A percentile compares a stretch with the other conserved stretches of the same genome.
Conservation (phyloP, 2,329 filamentous ascomycete species). For the Plectosphaerella sp. region DNA sequence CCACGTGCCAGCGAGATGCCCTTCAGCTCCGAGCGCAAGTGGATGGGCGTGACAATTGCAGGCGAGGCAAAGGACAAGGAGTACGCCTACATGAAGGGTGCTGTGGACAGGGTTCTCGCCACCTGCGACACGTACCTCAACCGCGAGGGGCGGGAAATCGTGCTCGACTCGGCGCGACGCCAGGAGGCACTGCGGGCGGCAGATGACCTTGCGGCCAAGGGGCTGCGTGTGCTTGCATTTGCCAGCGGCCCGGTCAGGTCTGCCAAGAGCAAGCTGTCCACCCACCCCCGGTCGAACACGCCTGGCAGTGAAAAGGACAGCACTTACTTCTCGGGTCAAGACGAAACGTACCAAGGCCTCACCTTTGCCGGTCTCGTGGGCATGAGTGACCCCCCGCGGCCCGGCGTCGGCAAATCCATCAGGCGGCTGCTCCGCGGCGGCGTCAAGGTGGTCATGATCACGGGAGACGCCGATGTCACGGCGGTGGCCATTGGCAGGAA, state of each 20-base stretch:
- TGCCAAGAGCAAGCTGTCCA: conserved; percentile 28
- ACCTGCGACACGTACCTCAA: conserved; percentile 90
- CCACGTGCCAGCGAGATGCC: conserved; percentile 79
- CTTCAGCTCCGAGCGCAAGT: conserved; percentile 96
- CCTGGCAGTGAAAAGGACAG: background rate
- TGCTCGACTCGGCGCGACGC: conserved; percentile 71
- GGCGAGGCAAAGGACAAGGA: conserved; percentile 61
- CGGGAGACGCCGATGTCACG: conserved; percentile 91
- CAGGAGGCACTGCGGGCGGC: conserved; percentile 75
- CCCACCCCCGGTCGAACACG: background rate
- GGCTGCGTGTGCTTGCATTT: conserved; percentile 86
- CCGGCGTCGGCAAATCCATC: conserved; percentile 86
- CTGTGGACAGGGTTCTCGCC: conserved; percentile 79
- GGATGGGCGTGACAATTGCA: conserved; percentile 94
- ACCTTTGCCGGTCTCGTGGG: conserved; percentile 90
- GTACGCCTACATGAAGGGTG: conserved; percentile 92
- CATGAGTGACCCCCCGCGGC: conserved; percentile 94
- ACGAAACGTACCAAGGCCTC: conserved; percentile 73
- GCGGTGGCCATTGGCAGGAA: conserved; percentile 91
- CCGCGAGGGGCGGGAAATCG: conserved; percentile 78
- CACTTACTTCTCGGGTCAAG: conserved; percentile 20
- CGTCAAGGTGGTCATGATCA: conserved; percentile 98
- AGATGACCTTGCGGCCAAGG: conserved; percentile 81
- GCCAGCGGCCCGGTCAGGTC: conserved; percentile 71
- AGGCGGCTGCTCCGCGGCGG: conserved; percentile 86